Base-by-base conservation (phyloP, 1,139 yeast species). In the Debaryomycetaceae sp. region DNA sequence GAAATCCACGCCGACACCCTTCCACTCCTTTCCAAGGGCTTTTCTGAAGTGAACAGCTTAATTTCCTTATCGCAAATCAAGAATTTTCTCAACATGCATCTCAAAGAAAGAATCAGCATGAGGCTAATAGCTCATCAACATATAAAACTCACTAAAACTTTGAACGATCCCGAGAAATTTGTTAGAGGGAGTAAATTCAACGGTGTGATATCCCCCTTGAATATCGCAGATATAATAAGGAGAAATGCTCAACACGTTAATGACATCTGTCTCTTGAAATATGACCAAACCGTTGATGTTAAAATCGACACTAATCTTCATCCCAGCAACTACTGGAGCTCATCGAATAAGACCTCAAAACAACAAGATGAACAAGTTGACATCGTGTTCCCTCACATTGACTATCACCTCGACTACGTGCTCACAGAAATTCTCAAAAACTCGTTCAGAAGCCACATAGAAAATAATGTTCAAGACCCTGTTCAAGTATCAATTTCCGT, bases 391-490 rank as follows among this genome's bases (percentile, higher is more conserved):
- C 92, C 96, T 0, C 91, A 88, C 58, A 83, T 91, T 36, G 91
- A 92, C 28, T 83, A 83, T 39, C 96, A 91, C 56, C 62, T 92
- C 38, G 96, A 91, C 59, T 91, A 92, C 55, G 80, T 91, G 36
- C 70, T 89, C 39, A 87, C 87, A 17, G 98, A 91, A 61, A 61
- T 91, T n/a, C 70, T 91, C 52, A 91, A 91, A 59, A 91, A 91
- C 59, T 78, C 96, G 2, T 82, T 85, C 47, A 66, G 97, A 40
- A 94, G 98, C 0, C 89, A 87, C 37, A 82, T 89, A 36, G 96
- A 87, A 55, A 81, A 79, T 44, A 61, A 66, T 1, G 70, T 77
- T 4, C 61, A 65, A 1, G 74, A 70, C 14, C 94, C 96, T 1
- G 79, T 91, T 1, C 70, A 76, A 39, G 75, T 85, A 3, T 81